Conservation (phyloP, 73 alveolate genomes). For the Paramecium caudatum region DNA sequence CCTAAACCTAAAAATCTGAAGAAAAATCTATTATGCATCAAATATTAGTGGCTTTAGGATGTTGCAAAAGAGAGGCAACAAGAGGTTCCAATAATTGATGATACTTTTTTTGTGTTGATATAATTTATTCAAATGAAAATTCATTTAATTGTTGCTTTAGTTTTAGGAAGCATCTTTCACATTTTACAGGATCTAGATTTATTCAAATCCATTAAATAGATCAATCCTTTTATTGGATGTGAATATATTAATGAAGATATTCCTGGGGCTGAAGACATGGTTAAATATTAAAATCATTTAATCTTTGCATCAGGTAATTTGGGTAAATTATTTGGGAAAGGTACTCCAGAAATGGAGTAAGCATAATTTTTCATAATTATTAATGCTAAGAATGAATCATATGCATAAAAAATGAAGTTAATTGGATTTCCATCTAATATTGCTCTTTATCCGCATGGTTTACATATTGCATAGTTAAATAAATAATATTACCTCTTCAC, state of each 20-base stretch:
- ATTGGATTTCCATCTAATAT: slow-evolving; percentile 48
- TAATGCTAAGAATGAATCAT: neutral
- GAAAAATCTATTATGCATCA: slow-evolving; percentile 53
- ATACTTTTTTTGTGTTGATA: neutral
- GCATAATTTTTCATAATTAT: neutral
- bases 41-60: slow-evolving; percentile 72
- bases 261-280: slow-evolving; percentile 40
- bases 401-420: neutral
- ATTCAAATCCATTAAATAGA: neutral
- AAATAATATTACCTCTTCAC: neutral
- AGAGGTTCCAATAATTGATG: no score
- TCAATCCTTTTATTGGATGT: slow-evolving; percentile 10
- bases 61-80: slow-evolving; percentile 74
- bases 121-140: slow-evolving; percentile 1
- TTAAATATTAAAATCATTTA: neutral
- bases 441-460: slow-evolving; percentile 48
- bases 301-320: slow-evolving; percentile 35
- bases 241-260: slow-evolving; percentile 5
- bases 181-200: neutral
- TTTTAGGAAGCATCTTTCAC: slow-evolving; percentile 12
- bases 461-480: neutral
- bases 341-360: slow-evolving; percentile 7
- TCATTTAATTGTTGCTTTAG: slow-evolving; percentile 12
- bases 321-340: slow-evolving; percentile 25
- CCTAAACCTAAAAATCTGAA: neutral